A percentile compares a stretch with the other conserved stretches of the same genome.
Conservation (phyloP, 352 stramenopile species). For the Phytopythium litorale region DNA sequence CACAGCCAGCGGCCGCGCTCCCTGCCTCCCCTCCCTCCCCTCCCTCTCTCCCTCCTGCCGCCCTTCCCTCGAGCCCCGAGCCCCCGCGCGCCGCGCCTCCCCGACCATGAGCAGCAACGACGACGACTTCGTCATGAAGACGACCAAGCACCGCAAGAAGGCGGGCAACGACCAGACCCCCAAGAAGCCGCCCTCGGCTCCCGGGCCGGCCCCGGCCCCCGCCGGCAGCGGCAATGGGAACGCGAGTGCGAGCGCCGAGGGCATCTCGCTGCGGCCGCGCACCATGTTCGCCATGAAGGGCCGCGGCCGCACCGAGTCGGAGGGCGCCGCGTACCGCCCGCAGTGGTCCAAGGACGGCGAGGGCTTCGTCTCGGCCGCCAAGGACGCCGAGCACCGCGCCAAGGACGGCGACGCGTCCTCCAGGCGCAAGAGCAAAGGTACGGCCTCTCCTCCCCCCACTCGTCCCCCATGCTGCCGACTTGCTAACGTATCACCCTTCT, state of each 20-base stretch:
- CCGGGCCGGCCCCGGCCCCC: conserved; percentile 1
- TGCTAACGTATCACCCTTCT: too few relatives aligned
- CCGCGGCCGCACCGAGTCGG: conserved; percentile 63
- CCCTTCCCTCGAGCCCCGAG: neutral
- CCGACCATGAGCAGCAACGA: conserved; percentile 40
- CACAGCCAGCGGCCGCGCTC: neutral
- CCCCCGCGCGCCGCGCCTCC: neutral
- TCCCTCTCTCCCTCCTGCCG: neutral
- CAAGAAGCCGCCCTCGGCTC: conserved; percentile 20
- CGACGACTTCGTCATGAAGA: conserved; percentile 79
- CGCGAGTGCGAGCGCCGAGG: conserved; percentile 15
- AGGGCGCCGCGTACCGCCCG: conserved; percentile 65
- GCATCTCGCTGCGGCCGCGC: conserved; percentile 75
- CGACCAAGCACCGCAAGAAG: conserved; percentile 73
- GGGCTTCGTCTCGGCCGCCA: conserved; percentile 66
- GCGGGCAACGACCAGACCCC: conserved; percentile 11
- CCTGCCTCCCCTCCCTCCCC: neutral
- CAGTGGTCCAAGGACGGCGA: conserved; percentile 87
- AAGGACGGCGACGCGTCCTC: conserved; percentile 33
- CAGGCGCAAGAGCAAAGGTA: conserved; percentile 77
- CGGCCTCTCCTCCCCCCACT: neutral
- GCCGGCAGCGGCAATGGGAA: neutral
- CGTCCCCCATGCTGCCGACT: too few relatives aligned
- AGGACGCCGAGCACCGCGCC: conserved; percentile 25
- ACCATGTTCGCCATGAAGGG: conserved; percentile 90